phyloP scores from a whole-genome alignment of 768 basidiomycete genomes.

The Clitopilus hobsonii region DNA sequence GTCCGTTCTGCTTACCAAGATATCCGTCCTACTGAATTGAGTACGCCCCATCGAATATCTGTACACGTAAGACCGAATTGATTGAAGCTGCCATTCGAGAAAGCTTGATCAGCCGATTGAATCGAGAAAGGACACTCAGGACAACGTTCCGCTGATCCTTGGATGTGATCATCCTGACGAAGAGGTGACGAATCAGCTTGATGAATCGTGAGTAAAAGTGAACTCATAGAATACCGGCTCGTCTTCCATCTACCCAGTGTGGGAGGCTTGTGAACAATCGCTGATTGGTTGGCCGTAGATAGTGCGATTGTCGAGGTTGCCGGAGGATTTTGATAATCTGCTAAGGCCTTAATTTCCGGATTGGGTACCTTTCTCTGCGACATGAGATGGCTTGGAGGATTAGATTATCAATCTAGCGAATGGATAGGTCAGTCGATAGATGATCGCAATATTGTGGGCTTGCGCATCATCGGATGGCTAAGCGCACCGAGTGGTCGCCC shows the following conservation, averaged over 20 bases:
- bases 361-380: not conserved
- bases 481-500: not conserved
- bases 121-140: too few relatives aligned
- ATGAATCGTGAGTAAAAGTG: too few relatives aligned
- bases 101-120: not conserved
- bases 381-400: not conserved
- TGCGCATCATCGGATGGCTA: not conserved
- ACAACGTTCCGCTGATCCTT: not conserved
- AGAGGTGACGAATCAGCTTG: not conserved
- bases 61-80: not conserved
- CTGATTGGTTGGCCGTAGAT: not conserved
- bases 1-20: not conserved
- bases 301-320: not conserved
- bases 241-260: not conserved
- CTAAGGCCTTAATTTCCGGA: not conserved
- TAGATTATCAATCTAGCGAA: slow-evolving; percentile 1
- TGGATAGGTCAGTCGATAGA: not conserved
- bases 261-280: not conserved
- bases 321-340: not conserved
- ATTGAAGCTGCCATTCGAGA: not conserved
- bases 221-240: not conserved
- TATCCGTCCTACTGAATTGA: too few relatives aligned
- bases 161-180: not conserved
- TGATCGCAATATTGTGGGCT: not conserved
- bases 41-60: not conserved